These are phyloP conservation scores for Dillenia suffruticosa DNA, from an alignment of 164 flowering plant species.

Conservation along the genomic window DNA sequence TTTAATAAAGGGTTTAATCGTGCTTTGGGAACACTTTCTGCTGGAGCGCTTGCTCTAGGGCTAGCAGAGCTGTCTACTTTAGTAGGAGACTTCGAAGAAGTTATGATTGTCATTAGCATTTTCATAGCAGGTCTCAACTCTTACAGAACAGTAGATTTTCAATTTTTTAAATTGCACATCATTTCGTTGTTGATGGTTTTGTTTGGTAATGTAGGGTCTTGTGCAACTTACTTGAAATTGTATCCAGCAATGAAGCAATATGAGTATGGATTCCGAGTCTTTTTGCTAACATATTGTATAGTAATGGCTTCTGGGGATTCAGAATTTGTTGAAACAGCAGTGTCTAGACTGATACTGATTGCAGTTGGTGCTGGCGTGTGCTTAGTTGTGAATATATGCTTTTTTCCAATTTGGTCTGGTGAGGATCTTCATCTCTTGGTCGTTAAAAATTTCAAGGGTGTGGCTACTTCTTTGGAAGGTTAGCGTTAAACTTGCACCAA, in stretches of 20 bases:
- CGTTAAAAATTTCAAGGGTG: slow-evolving; percentile 66
- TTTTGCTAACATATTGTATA: slow-evolving; percentile 74
- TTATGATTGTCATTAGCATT: slow-evolving; percentile 47
- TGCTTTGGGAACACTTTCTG: slow-evolving; percentile 76
- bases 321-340: slow-evolving; percentile 60
- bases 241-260: slow-evolving; percentile 76
- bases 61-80: slow-evolving; percentile 44
- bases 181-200: too few species aligned
- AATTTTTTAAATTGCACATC: too few species aligned
- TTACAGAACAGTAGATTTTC: too few species aligned
- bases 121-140: slow-evolving; percentile 54
- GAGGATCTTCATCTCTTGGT: slow-evolving; percentile 84
- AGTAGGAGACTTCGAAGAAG: slow-evolving; percentile 49
- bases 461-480: slow-evolving; percentile 75
- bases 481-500: not conserved
- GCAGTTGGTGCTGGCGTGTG: slow-evolving; percentile 67
- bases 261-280: slow-evolving; percentile 90
- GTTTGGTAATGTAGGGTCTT: slow-evolving; percentile 40
- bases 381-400: slow-evolving; percentile 54
- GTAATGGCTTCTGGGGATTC: slow-evolving; percentile 66
- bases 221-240: slow-evolving; percentile 49
- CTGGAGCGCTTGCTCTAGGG: slow-evolving; percentile 76
- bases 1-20: slow-evolving; percentile 86
- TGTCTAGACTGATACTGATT: slow-evolving; percentile 60
- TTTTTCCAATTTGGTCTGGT: slow-evolving; percentile 96